phyloP scores from a whole-genome alignment of 2,329 filamentous ascomycete genomes.

The Dichotomopilus funicola region DNA sequence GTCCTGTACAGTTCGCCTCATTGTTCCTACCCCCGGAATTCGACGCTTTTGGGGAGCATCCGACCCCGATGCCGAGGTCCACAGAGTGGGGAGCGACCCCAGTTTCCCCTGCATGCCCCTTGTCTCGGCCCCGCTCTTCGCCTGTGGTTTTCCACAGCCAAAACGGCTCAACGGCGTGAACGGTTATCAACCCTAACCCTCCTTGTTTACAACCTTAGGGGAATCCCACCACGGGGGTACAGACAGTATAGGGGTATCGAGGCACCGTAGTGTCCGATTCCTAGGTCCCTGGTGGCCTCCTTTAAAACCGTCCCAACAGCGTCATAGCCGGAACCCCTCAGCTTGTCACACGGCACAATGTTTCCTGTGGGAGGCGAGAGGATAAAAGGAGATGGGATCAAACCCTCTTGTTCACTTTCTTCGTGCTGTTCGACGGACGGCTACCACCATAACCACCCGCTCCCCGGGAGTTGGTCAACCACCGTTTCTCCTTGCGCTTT shows the following conservation, averaged over 20 bases:
- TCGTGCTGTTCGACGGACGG: not conserved
- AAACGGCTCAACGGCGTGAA: not conserved
- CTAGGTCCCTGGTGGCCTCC: not conserved
- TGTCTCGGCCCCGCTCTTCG: constrained; percentile 3
- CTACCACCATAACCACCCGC: not conserved
- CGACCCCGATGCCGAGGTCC: constrained; percentile 18
- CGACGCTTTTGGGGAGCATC: constrained; percentile 8
- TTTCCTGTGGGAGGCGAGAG: no score
- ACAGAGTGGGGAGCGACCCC: constrained; percentile 12
- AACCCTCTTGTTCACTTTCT: constrained; percentile 10
- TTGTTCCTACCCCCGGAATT: not conserved
- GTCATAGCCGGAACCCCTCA: no score
- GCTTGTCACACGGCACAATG: no score
- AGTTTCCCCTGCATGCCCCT: not conserved
- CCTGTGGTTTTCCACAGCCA: constrained; percentile 15
- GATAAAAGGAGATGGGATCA: not conserved
- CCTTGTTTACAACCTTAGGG: not conserved
- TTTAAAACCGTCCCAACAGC: no score
- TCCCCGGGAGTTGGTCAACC: not conserved
- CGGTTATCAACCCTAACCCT: not conserved
- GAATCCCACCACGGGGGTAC: no score
- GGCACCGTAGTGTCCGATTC: not conserved
- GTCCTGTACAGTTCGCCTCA: no score
- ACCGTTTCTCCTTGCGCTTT: not conserved
- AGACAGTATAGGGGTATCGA: not conserved